Evolutionary conservation across 1,284 basidiomycete genomes (phyloP).

Genomic region (Moniliophthora roreri): DNA sequence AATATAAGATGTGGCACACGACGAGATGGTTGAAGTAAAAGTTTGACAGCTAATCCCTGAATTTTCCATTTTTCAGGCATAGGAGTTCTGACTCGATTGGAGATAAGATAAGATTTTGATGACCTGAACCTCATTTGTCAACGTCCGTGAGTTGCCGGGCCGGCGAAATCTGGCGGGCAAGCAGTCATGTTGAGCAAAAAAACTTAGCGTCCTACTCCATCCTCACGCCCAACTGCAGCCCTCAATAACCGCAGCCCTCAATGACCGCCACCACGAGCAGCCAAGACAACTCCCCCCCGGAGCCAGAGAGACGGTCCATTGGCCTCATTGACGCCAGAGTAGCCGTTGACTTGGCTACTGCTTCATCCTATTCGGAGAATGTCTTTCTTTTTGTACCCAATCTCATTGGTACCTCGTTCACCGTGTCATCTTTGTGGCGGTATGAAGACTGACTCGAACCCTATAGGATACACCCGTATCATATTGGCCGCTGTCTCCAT

Average conservation of each 20-base stretch:
- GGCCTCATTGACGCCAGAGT: slow-evolving; percentile 77
- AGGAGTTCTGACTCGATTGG: slow-evolving; percentile 22
- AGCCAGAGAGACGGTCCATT: slow-evolving; percentile 44
- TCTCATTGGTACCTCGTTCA: slow-evolving; percentile 73
- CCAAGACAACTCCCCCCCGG: slow-evolving; percentile 32
- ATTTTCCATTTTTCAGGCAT: slow-evolving; percentile 7
- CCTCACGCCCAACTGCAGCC: not conserved
- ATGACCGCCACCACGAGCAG: slow-evolving; percentile 25
- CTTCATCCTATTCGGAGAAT: slow-evolving; percentile 85
- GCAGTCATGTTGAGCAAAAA: not conserved
- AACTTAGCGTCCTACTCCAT: not conserved
- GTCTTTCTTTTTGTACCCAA: slow-evolving; percentile 97
- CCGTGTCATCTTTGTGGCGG: not conserved
- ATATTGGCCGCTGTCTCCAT: slow-evolving; percentile 89
- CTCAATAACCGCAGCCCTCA: not conserved
- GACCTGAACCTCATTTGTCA: not conserved
- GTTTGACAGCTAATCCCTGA: not conserved
- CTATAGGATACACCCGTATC: slow-evolving; percentile 85
- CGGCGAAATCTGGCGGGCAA: no score
- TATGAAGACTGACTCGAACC: slow-evolving; percentile 2
- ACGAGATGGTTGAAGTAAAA: not conserved
- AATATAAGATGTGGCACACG: not conserved
- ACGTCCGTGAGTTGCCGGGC: no score
- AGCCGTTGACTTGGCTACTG: slow-evolving; percentile 81
- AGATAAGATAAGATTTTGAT: slow-evolving; percentile 1